Evolutionary conservation across 306 rosid genomes (phyloP).

Genomic region (cucumber (Cucumis sativus)): Cucumber_9930_V3 NC_026657.2:9539501-9540000

Average conservation of each 20-base stretch:
- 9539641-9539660: conserved; percentile 64
- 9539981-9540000: conserved; percentile 18
- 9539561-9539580: conserved; percentile 37
- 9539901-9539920: conserved; percentile 41
- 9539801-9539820: conserved; percentile 49
- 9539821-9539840: conserved; percentile 47
- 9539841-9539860: conserved; percentile 35
- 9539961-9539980: conserved; percentile 15
- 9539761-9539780: not conserved
- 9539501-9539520: conserved; percentile 20
- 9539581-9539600: conserved; percentile 62
- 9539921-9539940: conserved; percentile 36
- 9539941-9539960: conserved; percentile 30
- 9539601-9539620: conserved; percentile 59
- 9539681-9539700: conserved; percentile 57
- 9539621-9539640: conserved; percentile 60
- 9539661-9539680: conserved; percentile 59
- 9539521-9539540: conserved; percentile 63
- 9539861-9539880: not conserved
- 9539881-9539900: conserved; percentile 26
- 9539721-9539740: conserved; percentile 23
- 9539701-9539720: conserved; percentile 59
- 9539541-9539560: conserved; percentile 44
- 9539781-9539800: conserved; percentile 42
- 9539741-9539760: conserved; percentile 22